These are phyloP conservation scores for Pulicaria dysenterica DNA, from an alignment of 129 eudicot genomes.

Conservation along the genomic window DNA sequence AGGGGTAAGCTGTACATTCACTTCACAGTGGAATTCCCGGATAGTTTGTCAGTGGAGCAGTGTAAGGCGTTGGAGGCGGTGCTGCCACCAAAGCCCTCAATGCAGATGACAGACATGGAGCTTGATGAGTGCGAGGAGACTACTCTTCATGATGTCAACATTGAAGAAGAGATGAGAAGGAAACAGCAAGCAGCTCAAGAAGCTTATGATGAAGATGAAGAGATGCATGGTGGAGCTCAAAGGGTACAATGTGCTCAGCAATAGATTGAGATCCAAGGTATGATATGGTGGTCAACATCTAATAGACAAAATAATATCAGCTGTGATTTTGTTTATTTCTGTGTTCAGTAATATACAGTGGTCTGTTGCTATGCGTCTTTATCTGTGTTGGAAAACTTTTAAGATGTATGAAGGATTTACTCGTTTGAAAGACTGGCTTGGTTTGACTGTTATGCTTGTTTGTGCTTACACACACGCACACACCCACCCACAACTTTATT, in stretches of 20 bases:
- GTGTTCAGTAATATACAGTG: too few relatives aligned
- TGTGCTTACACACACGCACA: too few relatives aligned
- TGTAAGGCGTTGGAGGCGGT: slow-evolving; percentile 59
- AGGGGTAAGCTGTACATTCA: slow-evolving; percentile 67
- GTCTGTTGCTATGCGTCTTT: too few relatives aligned
- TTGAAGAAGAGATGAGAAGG: slow-evolving; percentile 79
- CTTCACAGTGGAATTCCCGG: slow-evolving; percentile 65
- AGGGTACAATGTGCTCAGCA: slow-evolving; percentile 86
- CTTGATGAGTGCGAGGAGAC: slow-evolving; percentile 84
- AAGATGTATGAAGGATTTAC: too few relatives aligned
- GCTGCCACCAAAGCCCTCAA: slow-evolving; percentile 46
- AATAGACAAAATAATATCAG: background rate
- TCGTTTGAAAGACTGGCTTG: too few relatives aligned
- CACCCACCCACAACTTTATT: too few relatives aligned
- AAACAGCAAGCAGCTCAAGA: slow-evolving; percentile 59
- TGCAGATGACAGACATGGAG: slow-evolving; percentile 56
- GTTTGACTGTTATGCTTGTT: too few relatives aligned
- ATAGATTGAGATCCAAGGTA: slow-evolving; percentile 17
- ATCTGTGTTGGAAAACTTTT: too few relatives aligned
- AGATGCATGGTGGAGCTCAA: slow-evolving; percentile 73
- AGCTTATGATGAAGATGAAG: slow-evolving; percentile 81
- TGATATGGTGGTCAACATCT: background rate
- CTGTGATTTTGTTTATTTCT: background rate
- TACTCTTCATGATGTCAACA: slow-evolving; percentile 68
- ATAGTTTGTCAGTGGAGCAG: slow-evolving; percentile 46